Base-by-base conservation (phyloP, 768 basidiomycete species). In the Stropharia rugosoannulata region DNA sequence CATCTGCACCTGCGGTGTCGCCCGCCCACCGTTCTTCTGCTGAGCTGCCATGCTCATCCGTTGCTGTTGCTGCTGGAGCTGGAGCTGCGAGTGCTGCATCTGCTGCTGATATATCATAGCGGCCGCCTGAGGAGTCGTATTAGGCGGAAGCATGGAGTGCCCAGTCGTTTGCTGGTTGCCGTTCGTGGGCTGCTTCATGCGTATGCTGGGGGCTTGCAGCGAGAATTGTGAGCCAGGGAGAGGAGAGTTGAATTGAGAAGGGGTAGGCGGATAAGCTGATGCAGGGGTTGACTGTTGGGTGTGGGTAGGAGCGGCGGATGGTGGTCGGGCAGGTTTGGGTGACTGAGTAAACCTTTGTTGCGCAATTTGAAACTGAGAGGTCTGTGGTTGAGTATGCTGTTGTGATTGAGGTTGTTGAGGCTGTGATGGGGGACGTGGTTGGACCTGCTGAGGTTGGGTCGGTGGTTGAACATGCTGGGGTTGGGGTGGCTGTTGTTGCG, bases 11-110 rank as follows among this genome's bases (percentile, higher is more conserved):
- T 60, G 62, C 3, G 63, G 61, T 5, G 64, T 64, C 1, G 57
- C 54, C 40, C 62, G 61, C 41, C 65, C 65, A 25, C 63, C 55
- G 22, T 50, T 56, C 45, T 60, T 63, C 50, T 60, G 59, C 13
- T 45, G 53, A 4, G 55, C 52, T 16, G 43, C 51, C 5, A 54
- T 50, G 10, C 44, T 38, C 15, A 54, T 45, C 6, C 47, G 47
- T 47, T 60, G 59, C 32, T 62, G 62, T 51, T 65, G 66, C 16
- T 52, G 56, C 47, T 48, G 47, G 15, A 48, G 47, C 29, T 47
- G 46, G 15, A 35, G 47, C 18, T 29, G 15, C 13, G 47, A 48
- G 41, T 62, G 62, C 36, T 61, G 60, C 18, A 54, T 27, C 47
- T 62, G 66, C 27, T 51, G 50, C 40, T 39, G 29, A 32, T 51